Percentiles rank a stretch among this genome's conserved stretches.
Conservation (phyloP, 208 protist species). For the Herpetomonas samuelpessoai region DNA sequence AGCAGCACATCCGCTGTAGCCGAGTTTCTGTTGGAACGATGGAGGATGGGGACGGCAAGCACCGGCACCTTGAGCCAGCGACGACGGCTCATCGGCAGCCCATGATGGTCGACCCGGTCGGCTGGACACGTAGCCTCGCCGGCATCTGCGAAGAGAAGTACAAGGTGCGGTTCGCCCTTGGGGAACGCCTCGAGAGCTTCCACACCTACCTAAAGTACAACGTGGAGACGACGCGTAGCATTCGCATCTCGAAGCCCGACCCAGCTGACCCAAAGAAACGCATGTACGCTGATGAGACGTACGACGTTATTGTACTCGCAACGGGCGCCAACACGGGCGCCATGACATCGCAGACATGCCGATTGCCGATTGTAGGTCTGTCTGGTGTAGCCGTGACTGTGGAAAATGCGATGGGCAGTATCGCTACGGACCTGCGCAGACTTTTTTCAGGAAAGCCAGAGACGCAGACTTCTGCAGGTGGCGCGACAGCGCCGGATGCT, state of each 20-base stretch:
- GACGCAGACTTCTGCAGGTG: background rate
- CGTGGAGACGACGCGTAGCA: constrained; percentile 47
- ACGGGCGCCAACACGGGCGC: constrained; percentile 51
- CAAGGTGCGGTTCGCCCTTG: constrained; percentile 55
- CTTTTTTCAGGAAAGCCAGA: constrained; percentile 13
- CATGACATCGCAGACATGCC: constrained; percentile 52
- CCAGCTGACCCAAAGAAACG: constrained; percentile 19
- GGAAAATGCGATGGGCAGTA: constrained; percentile 2
- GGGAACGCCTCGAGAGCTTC: constrained; percentile 43
- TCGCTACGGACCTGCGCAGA: background rate
- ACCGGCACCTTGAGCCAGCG: background rate
- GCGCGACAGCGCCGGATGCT: background rate
- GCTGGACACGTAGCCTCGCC: constrained; percentile 71
- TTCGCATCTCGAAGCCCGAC: constrained; percentile 43
- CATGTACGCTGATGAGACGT: constrained; percentile 27
- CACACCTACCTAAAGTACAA: constrained; percentile 65
- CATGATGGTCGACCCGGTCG: constrained; percentile 67
- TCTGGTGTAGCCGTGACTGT: constrained; percentile 40
- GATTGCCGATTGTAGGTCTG: constrained; percentile 68
- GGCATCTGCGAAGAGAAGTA: constrained; percentile 42
- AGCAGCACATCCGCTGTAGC: constrained; percentile 37
- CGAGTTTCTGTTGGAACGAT: constrained; percentile 19
- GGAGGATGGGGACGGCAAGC: background rate
- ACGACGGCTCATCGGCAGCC: constrained; percentile 53
- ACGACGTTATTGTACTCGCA: constrained; percentile 81